These are phyloP conservation scores for Penicillium bialowiezense DNA, from an alignment of 495 filamentous ascomycete genomes.

Conservation along the genomic window DNA sequence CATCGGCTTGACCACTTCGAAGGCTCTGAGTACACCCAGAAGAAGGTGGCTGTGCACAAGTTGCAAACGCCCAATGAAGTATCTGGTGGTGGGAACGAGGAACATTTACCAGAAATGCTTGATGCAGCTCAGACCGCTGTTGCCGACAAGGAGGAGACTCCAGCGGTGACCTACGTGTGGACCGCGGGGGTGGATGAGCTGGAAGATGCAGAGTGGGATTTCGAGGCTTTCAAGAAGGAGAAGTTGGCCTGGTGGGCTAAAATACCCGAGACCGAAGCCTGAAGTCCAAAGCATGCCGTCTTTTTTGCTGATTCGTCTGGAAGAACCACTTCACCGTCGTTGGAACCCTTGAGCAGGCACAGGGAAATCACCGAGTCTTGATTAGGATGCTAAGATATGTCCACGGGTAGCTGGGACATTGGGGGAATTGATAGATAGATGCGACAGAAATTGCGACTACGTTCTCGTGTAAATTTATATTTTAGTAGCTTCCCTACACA, in stretches of 20 bases:
- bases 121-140: slow-evolving; percentile 27
- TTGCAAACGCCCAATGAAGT: slow-evolving; percentile 39
- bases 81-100: background rate
- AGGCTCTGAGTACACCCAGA: slow-evolving; percentile 67
- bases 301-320: too few species aligned
- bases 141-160: slow-evolving; percentile 50
- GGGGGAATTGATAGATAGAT: too few species aligned
- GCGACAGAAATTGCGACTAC: too few species aligned
- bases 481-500: too few species aligned
- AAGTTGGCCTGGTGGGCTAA: slow-evolving; percentile 59
- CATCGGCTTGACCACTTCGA: slow-evolving; percentile 80
- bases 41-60: slow-evolving; percentile 56
- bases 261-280: slow-evolving; percentile 39
- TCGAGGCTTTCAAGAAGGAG: slow-evolving; percentile 66
- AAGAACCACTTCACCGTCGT: too few species aligned
- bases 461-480: too few species aligned
- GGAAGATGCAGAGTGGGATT: slow-evolving; percentile 78
- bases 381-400: too few species aligned
- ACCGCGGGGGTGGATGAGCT: slow-evolving; percentile 43
- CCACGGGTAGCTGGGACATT: too few species aligned
- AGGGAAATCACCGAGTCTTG: too few species aligned
- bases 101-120: slow-evolving; percentile 30
- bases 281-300: too few species aligned
- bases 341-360: too few species aligned
- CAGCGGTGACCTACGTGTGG: slow-evolving; percentile 79